phyloP scores from a whole-genome alignment of 306 rosid species.

The Cyamopsis tetragonoloba region DNA sequence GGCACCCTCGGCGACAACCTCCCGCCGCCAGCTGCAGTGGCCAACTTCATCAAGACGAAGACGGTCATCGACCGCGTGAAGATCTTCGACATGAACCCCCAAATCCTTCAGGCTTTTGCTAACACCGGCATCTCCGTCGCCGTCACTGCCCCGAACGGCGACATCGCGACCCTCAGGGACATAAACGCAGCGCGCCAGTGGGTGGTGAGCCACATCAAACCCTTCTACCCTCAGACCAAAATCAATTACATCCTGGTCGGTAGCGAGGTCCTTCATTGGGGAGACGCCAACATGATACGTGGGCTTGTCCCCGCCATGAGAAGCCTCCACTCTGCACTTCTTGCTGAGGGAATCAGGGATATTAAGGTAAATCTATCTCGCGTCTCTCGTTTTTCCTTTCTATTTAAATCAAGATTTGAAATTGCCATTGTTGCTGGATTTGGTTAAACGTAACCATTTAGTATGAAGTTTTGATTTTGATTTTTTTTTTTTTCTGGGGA shows the following conservation, averaged over 20 bases:
- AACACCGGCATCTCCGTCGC: constrained; percentile 60
- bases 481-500: not conserved
- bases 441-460: too few species aligned
- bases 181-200: constrained; percentile 47
- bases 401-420: too few species aligned
- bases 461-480: too few species aligned
- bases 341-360: constrained; percentile 51
- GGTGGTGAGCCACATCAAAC: constrained; percentile 46
- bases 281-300: constrained; percentile 34
- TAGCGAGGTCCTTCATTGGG: constrained; percentile 71
- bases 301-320: constrained; percentile 78
- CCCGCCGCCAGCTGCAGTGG: constrained; percentile 58
- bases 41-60: constrained; percentile 50
- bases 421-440: too few species aligned
- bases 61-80: constrained; percentile 67
- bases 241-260: constrained; percentile 73
- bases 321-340: constrained; percentile 56
- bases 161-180: constrained; percentile 33
- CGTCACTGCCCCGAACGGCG: constrained; percentile 75
- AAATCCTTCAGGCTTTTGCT: constrained; percentile 78
- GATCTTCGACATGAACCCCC: constrained; percentile 72
- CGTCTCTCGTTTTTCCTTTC: too few species aligned
- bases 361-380: too few species aligned
- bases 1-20: constrained; percentile 83
- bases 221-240: constrained; percentile 55